Base-by-base conservation (phyloP, 257 asterid genomes). In the Solanum chmielewskii region DNA sequence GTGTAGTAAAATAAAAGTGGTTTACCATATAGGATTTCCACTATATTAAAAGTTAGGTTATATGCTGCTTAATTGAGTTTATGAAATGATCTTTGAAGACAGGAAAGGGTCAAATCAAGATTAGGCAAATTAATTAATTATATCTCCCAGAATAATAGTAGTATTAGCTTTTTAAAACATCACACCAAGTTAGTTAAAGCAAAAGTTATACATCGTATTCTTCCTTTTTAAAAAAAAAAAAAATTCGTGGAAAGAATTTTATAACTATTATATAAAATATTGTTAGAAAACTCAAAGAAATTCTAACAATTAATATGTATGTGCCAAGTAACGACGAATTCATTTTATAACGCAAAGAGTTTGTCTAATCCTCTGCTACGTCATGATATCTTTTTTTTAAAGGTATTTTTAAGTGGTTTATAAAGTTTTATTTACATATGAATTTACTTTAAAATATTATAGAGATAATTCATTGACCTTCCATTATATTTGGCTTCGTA, bases 101-200 rank as follows among this genome's bases (percentile, higher is more conserved):
- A 83, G 86, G 91, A 91, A 92, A 93, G 96, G 94, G 98, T 75
- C 98, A 89, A 75, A 35, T 69, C 31, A 11, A 56, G 89, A 44
- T 39, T 82, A 25, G 42, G 91, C 88, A 76, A 59, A 90, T 78
- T 33, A 70, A 66, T 66, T 66, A 66, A 89, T 87, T 11, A 88
- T 87, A 91, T 87, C 37, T 64, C 86, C 87, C 33, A 13, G 23
- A 14, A 49, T 39, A 37, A 20, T 74, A 68, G 73, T 82, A 74
- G 49, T 74, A 37, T 13, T 39, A 33, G 31, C 52, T 68, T 29
- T 86, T 52, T 20, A 83, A 74, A 74, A 44, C 90, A 88, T 75
- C 90, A 88, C 47, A 85, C 49, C 47, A 88, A 82, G 95, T 91
- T 94, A n/a, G 97, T 91, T 92, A 94, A 94, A 92, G 92, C 88